phyloP scores from a whole-genome alignment of 2,329 filamentous ascomycete genomes.

The Microsporum ferrugineum region DNA sequence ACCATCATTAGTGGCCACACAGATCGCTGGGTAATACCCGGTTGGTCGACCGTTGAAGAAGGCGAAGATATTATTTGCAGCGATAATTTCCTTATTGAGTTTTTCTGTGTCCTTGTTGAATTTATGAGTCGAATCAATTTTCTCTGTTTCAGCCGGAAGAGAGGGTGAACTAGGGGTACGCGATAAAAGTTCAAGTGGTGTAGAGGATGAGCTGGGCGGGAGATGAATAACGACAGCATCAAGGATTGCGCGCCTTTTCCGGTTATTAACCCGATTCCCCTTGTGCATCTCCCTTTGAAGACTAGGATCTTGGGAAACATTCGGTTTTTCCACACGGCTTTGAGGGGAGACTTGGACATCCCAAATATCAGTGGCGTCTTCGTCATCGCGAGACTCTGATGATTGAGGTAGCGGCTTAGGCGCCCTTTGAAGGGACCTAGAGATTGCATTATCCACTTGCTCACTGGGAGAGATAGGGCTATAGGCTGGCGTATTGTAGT shows the following conservation, averaged over 20 bases:
- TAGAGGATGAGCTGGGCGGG: slow-evolving; percentile 10
- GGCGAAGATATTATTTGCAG: slow-evolving; percentile 46
- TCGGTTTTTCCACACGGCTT: slow-evolving; percentile 7
- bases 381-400: background rate
- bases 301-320: background rate
- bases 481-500: slow-evolving; percentile 64
- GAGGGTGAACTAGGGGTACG: background rate
- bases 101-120: background rate
- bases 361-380: slow-evolving; percentile 23
- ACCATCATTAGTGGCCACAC: slow-evolving; percentile 36
- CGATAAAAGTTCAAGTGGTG: background rate
- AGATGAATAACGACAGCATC: slow-evolving; percentile 9
- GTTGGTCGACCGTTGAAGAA: slow-evolving; percentile 45
- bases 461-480: slow-evolving; percentile 54
- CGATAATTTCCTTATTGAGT: slow-evolving; percentile 17
- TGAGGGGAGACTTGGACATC: slow-evolving; percentile 28
- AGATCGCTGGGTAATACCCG: slow-evolving; percentile 51
- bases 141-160: background rate
- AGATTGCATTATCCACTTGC: background rate
- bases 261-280: background rate
- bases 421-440: background rate
- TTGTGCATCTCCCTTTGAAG: background rate
- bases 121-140: background rate
- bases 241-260: background rate
- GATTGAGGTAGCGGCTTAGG: background rate